phyloP scores from a whole-genome alignment of 1,284 basidiomycete species.

The Ceratobasidium sp. region DNA sequence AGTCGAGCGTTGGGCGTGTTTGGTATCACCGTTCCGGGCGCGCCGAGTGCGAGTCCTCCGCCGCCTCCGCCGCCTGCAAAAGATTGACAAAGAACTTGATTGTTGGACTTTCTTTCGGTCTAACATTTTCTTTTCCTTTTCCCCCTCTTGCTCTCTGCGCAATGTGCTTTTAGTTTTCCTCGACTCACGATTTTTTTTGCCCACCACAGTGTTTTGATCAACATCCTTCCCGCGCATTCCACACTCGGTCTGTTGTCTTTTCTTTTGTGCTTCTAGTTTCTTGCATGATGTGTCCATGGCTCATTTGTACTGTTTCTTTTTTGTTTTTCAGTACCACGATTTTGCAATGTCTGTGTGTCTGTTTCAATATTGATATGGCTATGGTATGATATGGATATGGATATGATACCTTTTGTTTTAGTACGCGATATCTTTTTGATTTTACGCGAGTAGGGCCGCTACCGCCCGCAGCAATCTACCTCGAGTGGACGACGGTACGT shows the following conservation, averaged over 20 bases:
- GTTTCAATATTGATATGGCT: conserved; percentile 3
- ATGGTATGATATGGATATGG: background rate
- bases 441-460: background rate
- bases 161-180: background rate
- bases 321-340: background rate
- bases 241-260: too few relatives aligned
- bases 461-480: too few relatives aligned
- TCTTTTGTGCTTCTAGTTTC: background rate
- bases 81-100: background rate
- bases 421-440: background rate
- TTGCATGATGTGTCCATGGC: background rate
- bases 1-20: conserved; percentile 15
- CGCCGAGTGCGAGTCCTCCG: background rate
- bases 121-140: too few relatives aligned
- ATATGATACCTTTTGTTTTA: background rate
- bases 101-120: background rate
- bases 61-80: background rate
- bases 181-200: background rate
- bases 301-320: background rate
- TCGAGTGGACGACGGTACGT: too few relatives aligned
- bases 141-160: background rate
- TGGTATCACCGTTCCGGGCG: conserved; percentile 1
- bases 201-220: background rate
- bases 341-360: background rate
- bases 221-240: background rate